phyloP scores from a whole-genome alignment of 31 red algal species.

The Asparagopsis taxiformis region DNA sequence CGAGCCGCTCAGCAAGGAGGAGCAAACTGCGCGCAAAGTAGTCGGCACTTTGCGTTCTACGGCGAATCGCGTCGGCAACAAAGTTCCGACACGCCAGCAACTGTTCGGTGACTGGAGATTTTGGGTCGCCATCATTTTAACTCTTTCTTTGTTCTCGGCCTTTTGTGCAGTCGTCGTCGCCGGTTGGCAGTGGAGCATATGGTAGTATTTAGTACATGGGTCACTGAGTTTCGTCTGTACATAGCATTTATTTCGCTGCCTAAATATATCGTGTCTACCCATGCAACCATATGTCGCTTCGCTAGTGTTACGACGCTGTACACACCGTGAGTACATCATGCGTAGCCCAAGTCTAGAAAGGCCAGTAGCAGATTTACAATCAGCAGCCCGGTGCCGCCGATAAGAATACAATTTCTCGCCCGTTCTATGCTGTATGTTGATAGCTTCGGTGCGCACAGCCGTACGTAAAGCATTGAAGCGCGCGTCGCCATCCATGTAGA shows the following conservation, averaged over 20 bases:
- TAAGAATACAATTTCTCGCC: constrained; percentile 20
- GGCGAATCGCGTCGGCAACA: background rate
- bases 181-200: background rate
- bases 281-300: background rate
- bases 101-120: constrained; percentile 67
- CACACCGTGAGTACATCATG: too few relatives aligned
- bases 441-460: constrained; percentile 1
- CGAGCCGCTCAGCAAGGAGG: constrained; percentile 19
- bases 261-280: too few relatives aligned
- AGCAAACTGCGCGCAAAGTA: constrained; percentile 13
- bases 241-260: too few relatives aligned
- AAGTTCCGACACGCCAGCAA: constrained; percentile 19
- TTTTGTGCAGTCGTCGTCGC: constrained; percentile 30
- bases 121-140: constrained; percentile 51
- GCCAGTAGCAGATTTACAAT: constrained; percentile 42
- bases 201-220: background rate
- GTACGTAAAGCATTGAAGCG: constrained; percentile 28
- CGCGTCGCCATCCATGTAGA: constrained; percentile 73
- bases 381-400: constrained; percentile 24
- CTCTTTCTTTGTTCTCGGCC: constrained; percentile 54
- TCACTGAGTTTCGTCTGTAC: background rate
- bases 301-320: background rate
- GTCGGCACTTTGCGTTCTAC: background rate
- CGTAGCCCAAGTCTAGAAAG: constrained; percentile 20
- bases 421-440: background rate